Percentiles rank a stretch among this genome's conserved stretches.
These are phyloP conservation scores for Trichoderma semiorbis DNA, from an alignment of 2,329 filamentous ascomycete species.

Conservation along the genomic window DNA sequence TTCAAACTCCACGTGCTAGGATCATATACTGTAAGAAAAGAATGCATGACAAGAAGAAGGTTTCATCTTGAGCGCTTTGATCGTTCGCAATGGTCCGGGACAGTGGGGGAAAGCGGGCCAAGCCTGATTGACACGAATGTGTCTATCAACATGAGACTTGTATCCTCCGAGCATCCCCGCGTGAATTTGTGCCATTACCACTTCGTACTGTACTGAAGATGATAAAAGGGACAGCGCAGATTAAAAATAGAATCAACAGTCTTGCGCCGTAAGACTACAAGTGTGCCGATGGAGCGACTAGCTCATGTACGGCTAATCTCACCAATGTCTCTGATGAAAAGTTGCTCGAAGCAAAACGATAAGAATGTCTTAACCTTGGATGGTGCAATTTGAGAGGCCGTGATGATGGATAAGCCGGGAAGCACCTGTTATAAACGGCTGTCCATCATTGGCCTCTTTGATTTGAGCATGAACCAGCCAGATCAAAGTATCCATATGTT, in stretches of 20 bases:
- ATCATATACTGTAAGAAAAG: neutral
- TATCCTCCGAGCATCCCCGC: neutral
- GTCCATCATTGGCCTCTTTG: neutral
- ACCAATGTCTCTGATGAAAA: neutral
- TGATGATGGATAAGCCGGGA: neutral
- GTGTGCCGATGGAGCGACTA: neutral
- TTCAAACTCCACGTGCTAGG: neutral
- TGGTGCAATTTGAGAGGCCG: neutral
- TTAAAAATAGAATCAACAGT: neutral
- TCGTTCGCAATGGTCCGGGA: neutral
- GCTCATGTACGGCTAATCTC: neutral
- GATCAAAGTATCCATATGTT: neutral
- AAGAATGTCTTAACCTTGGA: neutral
- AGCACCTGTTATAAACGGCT: neutral
- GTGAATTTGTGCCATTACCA: neutral
- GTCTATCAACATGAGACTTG: neutral
- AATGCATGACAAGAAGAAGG: neutral
- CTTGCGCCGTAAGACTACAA: neutral
- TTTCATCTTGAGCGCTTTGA: constrained; percentile 1
- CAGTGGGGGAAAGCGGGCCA: neutral
- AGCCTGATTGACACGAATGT: neutral
- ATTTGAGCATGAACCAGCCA: neutral
- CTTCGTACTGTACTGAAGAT: neutral
- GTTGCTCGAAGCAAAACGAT: neutral
- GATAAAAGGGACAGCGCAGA: neutral